Percentiles rank a stretch among this genome's conserved stretches.
Evolutionary conservation across 345 rosid genomes (phyloP).

Genomic region (Sonneratia caseolaris): DNA sequence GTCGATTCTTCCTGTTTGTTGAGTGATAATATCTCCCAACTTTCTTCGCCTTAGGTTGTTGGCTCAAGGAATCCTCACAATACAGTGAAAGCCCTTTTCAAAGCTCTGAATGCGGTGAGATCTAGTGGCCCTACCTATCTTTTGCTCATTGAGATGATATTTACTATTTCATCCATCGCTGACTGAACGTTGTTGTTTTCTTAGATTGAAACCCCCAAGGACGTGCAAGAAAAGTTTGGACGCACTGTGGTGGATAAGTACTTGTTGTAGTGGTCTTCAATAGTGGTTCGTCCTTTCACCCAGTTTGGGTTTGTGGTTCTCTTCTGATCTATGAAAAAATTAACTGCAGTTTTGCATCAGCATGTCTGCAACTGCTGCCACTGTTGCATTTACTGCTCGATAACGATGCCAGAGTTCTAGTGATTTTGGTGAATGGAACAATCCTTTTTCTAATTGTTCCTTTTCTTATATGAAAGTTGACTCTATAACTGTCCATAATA

Average conservation of each 20-base stretch:
- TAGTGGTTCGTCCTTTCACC: background rate
- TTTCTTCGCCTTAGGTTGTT: constrained; percentile 41
- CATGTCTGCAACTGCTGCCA: background rate
- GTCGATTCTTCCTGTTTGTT: background rate
- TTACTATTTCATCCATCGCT: background rate
- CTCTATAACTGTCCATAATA: background rate
- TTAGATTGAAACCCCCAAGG: constrained; percentile 92
- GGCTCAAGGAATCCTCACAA: constrained; percentile 96
- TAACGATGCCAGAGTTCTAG: background rate
- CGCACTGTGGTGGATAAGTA: constrained; percentile 84
- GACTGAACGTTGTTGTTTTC: background rate
- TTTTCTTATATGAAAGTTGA: background rate
- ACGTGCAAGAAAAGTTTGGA: constrained; percentile 86
- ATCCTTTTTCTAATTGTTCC: background rate
- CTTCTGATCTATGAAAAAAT: background rate
- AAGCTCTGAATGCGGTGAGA: constrained; percentile 90
- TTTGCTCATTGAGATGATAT: background rate
- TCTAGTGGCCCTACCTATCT: background rate
- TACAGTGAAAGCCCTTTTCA: constrained; percentile 83
- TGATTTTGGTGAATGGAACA: background rate
- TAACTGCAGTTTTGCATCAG: background rate
- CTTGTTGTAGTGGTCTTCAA: constrained; percentile 29
- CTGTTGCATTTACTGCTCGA: background rate
- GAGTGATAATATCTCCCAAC: background rate
- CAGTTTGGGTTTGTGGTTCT: background rate